Evolutionary conservation across 306 rosid genomes (phyloP), one percentile per base, ranked within the genome.

Genomic region (Ormosia emarginata): DNA sequence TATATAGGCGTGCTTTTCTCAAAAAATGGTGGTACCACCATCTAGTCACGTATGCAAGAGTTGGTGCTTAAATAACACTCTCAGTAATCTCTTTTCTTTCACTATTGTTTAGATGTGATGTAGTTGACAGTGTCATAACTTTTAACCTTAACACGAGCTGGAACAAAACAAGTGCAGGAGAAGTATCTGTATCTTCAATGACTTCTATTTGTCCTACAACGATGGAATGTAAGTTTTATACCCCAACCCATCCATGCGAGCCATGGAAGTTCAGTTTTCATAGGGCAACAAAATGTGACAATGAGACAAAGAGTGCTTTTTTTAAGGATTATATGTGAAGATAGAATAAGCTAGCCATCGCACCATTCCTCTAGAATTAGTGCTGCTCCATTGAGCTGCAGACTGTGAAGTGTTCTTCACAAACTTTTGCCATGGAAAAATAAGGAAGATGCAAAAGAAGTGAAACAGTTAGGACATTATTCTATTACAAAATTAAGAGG

Each of bases 331-430:
- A 32, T 10, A n/a, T 13, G 12, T 44, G 59, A 59, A 71, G 70
- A 79, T 61, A 34, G 33, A 17, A 75, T 15, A 34, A 67, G 17
- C 50, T 75, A 79, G 32, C 64, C 55, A 78, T 85, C 94, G 90
- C 92, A 92, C 97, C 97, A 82, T 89, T 89, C 81, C 92, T 80
- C 87, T 83, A 47, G 87, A 73, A 74, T 85, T 82, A 69, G 90
- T 79, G 59, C 75, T 83, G 89, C 94, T 88, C 93, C 94, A 90
- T 76, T 86, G 89, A 84, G 84, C 84, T 24, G 97, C 84, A 80
- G 92, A 85, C 40, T 74, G 88, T 78, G 93, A 86, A 72, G 88
- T 80, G 74, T 57, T 87, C 89, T 85, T 89, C 82, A 80, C 81
- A 89, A 89, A 86, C 97, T 92, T 89, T 53, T n/a, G 32, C 47